phyloP scores from a whole-genome alignment of 257 asterid species.

The Dorcoceras hygrometricum region DNA sequence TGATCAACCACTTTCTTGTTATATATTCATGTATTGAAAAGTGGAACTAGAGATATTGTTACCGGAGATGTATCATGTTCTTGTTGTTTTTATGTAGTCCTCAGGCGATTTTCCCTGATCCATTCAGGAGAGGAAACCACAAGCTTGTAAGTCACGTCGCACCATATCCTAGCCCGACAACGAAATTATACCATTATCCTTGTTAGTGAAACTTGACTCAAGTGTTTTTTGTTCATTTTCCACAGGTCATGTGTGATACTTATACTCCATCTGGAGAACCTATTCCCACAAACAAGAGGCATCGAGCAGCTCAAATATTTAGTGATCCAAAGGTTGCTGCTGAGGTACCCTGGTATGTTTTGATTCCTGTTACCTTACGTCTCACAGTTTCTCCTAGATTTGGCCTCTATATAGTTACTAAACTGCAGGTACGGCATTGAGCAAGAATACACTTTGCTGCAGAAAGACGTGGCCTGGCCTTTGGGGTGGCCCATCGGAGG shows the following conservation, averaged over 20 bases:
- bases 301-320: constrained; percentile 43
- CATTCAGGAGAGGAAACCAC: constrained; percentile 58
- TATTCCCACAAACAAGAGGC: constrained; percentile 56
- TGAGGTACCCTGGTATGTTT: constrained; percentile 47
- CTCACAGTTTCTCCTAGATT: neutral
- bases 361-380: neutral
- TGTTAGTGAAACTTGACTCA: neutral
- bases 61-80: neutral
- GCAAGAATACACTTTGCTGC: constrained; percentile 70
- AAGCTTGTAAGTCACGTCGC: constrained; percentile 36
- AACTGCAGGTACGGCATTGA: constrained; percentile 70
- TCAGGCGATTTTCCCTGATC: constrained; percentile 56
- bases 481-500: constrained; percentile 83
- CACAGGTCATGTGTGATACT: constrained; percentile 51
- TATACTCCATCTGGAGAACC: constrained; percentile 60
- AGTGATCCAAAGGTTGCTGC: constrained; percentile 40
- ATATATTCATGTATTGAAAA: constrained; percentile 31
- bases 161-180: neutral
- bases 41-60: constrained; percentile 26
- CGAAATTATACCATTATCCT: neutral
- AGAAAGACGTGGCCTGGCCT: constrained; percentile 65
- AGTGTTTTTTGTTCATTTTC: neutral
- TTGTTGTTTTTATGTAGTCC: constrained; percentile 31
- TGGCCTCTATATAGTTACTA: too few species aligned
- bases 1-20: constrained; percentile 9